Conservation (phyloP, 805 yeast genomes). For the Metschnikowia bowlesiae region DNA sequence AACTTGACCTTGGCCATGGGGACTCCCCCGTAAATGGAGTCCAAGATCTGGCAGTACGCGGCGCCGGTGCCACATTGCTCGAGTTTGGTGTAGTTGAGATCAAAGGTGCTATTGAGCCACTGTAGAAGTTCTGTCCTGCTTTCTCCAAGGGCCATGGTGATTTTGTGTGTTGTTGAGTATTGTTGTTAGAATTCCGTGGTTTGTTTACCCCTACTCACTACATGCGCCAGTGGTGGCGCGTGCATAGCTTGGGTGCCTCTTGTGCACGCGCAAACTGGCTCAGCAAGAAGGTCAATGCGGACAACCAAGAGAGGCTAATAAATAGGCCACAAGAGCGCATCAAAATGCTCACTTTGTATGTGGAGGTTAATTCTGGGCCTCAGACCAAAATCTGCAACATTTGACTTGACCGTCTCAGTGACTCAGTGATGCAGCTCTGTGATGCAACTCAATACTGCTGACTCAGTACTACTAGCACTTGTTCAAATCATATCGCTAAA, state of each 20-base stretch:
- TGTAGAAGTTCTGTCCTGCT: conserved; percentile 77
- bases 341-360: no score
- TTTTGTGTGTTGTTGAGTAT: neutral
- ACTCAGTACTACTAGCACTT: no score
- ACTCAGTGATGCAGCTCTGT: no score
- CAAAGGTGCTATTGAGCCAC: conserved; percentile 77
- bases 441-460: no score
- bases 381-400: no score
- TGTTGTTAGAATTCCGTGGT: neutral
- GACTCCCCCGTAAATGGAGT: conserved; percentile 75
- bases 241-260: neutral
- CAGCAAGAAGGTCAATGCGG: no score
- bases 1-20: conserved; percentile 78
- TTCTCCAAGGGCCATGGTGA: conserved; percentile 45
- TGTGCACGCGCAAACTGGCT: neutral
- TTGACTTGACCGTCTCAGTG: no score
- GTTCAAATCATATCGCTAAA: no score
- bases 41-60: conserved; percentile 88
- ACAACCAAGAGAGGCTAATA: no score
- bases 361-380: no score
- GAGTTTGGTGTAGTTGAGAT: conserved; percentile 64
- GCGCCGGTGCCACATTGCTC: conserved; percentile 97
- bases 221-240: neutral
- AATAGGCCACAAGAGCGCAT: no score
- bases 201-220: neutral